Evolutionary conservation across 2,329 filamentous ascomycete species (phyloP), one percentile per base, ranked within the genome.

Genomic region (Paecilomyces sp.): DNA sequence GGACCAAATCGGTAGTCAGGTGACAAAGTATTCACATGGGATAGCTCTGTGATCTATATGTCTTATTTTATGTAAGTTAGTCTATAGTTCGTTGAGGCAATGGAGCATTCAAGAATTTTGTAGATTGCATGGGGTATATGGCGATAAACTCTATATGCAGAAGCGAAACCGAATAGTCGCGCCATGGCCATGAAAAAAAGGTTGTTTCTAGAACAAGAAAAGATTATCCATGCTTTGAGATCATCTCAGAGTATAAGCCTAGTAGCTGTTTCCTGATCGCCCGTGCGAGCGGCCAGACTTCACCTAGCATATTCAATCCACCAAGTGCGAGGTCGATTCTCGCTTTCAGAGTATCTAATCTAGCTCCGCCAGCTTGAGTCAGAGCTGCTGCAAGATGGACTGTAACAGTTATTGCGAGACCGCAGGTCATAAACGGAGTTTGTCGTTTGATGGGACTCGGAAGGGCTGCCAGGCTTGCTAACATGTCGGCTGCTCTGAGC

Each of bases 381-480:
- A 54, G 50, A 13, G 18, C 15, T 1, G 51, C 57, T 9, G 54
- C 57, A 18, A 51, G 53, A 25, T 92, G 88, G 2, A 92, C 87
- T 62, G 90, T 87, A 2, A 88, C 88, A 1, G 86, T 87, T 54
- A 91, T 79, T 1, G 88, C 88, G 54, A 92, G 78, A 25, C 88
- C 86, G 68, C 89, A 92, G n/a, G 85, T 88, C 74, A 92, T 89
- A 73, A 91, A 91, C 62, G 90, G 89, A 0, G 85, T 90, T 72
- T 93, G 89, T 31, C 83, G 83, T 1, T 86, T 79, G 3, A 92
- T 75, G 0, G 85, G 81, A 54, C 55, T 64, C 3, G 64, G 67
- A 12, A 65, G 66, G 1, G 86, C 85, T 0, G 88, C 87, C 24
- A 93, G 84, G 0, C 88, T 88, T 62, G 87, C 88, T 63, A 95